phyloP scores from a whole-genome alignment of 2,329 filamentous ascomycete species.

The Endoconidiophora polonica region DNA sequence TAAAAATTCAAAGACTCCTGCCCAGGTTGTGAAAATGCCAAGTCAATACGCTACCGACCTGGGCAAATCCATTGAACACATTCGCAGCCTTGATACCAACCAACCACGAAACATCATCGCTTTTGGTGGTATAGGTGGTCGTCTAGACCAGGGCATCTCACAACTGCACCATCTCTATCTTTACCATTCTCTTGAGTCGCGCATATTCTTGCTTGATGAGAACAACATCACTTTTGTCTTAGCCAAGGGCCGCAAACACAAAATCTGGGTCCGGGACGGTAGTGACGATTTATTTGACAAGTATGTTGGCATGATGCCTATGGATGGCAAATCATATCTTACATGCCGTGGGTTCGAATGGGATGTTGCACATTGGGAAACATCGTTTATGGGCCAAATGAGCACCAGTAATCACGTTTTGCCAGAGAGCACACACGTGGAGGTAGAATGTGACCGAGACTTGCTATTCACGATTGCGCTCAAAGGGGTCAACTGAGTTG shows the following conservation, averaged over 20 bases:
- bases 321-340: slow-evolving; percentile 64
- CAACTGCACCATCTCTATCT: slow-evolving; percentile 72
- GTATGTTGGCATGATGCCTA: slow-evolving; percentile 72
- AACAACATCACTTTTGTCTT: slow-evolving; percentile 71
- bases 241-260: slow-evolving; percentile 39
- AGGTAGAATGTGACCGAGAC: slow-evolving; percentile 43
- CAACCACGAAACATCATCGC: slow-evolving; percentile 48
- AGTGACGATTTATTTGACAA: slow-evolving; percentile 45
- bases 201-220: slow-evolving; percentile 65
- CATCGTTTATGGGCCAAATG: slow-evolving; percentile 52
- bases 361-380: slow-evolving; percentile 75
- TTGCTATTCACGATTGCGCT: slow-evolving; percentile 53
- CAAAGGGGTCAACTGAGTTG: not conserved
- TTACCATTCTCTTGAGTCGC: slow-evolving; percentile 35
- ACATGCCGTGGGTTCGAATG: slow-evolving; percentile 71
- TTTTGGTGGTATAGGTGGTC: slow-evolving; percentile 70
- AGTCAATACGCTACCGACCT: slow-evolving; percentile 89
- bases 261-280: slow-evolving; percentile 44
- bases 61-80: slow-evolving; percentile 56
- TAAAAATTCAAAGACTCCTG: slow-evolving; percentile 25
- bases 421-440: slow-evolving; percentile 39
- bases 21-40: slow-evolving; percentile 50
- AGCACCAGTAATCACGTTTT: slow-evolving; percentile 70
- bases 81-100: slow-evolving; percentile 24
- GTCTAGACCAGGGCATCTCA: slow-evolving; percentile 83